Evolutionary conservation across 352 stramenopile species (phyloP).

Genomic region (Hyaloperonospora arabidopsidis): DNA sequence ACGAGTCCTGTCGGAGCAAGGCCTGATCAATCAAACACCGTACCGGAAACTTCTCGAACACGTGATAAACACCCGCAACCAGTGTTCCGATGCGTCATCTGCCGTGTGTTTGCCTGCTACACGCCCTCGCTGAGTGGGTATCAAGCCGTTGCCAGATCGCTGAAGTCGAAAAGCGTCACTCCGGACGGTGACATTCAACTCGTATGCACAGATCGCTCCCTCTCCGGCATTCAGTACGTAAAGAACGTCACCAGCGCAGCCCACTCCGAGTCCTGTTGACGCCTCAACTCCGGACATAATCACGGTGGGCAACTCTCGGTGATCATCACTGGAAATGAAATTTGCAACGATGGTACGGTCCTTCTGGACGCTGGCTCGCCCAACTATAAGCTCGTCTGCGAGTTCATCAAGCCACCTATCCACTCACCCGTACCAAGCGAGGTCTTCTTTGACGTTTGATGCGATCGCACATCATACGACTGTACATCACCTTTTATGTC

Average conservation of each 20-base stretch:
- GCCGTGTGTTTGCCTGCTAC: too few relatives aligned
- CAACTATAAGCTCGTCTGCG: slow-evolving; percentile 21
- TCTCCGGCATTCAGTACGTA: slow-evolving; percentile 22
- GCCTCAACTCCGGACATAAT: background rate
- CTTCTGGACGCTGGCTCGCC: background rate
- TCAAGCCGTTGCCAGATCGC: slow-evolving; percentile 14
- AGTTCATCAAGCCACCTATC: slow-evolving; percentile 14
- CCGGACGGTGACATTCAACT: slow-evolving; percentile 30
- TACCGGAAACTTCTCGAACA: slow-evolving; percentile 59
- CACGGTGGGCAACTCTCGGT: slow-evolving; percentile 21
- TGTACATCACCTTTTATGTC: slow-evolving; percentile 16
- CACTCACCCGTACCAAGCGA: slow-evolving; percentile 4
- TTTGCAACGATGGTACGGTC: background rate
- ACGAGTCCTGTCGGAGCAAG: slow-evolving; percentile 5
- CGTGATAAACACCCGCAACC: slow-evolving; percentile 31
- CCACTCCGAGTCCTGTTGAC: slow-evolving; percentile 2
- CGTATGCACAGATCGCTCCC: slow-evolving; percentile 7
- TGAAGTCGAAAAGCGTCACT: slow-evolving; percentile 54
- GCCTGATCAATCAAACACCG: slow-evolving; percentile 20
- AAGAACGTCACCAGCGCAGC: slow-evolving; percentile 20
- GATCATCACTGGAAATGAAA: slow-evolving; percentile 29
- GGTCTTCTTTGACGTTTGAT: slow-evolving; percentile 17
- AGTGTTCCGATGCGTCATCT: slow-evolving; percentile 9
- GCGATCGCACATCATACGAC: slow-evolving; percentile 19
- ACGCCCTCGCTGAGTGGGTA: background rate